Conservation (phyloP, 2,329 filamentous ascomycete genomes). For the Leptographium lundbergii region DNA sequence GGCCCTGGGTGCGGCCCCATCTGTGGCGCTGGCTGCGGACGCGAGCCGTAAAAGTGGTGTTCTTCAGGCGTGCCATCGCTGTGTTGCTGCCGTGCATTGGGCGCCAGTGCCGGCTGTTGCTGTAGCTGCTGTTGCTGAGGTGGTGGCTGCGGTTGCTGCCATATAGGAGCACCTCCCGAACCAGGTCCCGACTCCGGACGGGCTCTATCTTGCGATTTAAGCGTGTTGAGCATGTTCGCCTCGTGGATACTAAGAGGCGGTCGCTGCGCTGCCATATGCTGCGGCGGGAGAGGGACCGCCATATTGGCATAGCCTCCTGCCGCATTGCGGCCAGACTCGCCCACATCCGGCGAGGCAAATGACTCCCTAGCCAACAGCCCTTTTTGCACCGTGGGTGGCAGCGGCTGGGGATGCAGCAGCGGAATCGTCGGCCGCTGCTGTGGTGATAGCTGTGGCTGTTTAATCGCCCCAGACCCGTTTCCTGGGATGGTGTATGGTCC, state of each 20-base stretch:
- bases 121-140: constrained; percentile 1
- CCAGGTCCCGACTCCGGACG: neutral
- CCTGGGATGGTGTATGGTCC: neutral
- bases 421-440: constrained; percentile 14
- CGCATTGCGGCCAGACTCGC: constrained; percentile 3
- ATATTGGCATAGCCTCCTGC: neutral
- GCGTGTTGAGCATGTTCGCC: constrained; percentile 25
- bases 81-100: neutral
- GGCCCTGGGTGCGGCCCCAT: neutral
- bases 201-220: constrained; percentile 20
- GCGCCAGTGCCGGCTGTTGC: neutral
- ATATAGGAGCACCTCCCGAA: neutral
- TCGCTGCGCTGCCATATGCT: constrained; percentile 12
- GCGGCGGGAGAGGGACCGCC: constrained; percentile 12
- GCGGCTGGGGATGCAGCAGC: constrained; percentile 34
- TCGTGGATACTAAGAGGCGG: constrained; percentile 21
- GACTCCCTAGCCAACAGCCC: constrained; percentile 33
- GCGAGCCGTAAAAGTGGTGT: constrained; percentile 1
- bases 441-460: neutral
- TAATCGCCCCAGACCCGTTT: neutral
- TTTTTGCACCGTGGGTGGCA: constrained; percentile 43
- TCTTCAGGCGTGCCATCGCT: neutral
- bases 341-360: constrained; percentile 22
- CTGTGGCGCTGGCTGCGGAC: neutral
- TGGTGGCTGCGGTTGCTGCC: constrained; percentile 1